Evolutionary conservation across 345 rosid genomes (phyloP).

Genomic region (Corchorus capsularis): DNA sequence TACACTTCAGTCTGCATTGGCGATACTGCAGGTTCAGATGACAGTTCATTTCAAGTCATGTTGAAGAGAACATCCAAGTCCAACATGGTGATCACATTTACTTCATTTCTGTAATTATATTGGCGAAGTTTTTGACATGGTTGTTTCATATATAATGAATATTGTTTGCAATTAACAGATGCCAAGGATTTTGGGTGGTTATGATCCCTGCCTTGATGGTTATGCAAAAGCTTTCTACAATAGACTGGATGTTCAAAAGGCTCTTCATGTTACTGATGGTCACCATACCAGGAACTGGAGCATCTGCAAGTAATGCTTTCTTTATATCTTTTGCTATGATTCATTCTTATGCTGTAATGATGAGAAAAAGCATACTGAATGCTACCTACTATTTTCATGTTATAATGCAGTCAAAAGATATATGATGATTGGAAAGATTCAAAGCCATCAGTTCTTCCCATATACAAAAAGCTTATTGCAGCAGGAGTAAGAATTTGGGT

Average conservation of each 20-base stretch:
- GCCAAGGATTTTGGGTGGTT: conserved; percentile 82
- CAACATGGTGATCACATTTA: conserved; percentile 44
- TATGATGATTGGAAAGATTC: conserved; percentile 57
- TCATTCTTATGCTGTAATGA: neutral
- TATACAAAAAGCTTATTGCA: conserved; percentile 74
- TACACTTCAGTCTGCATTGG: conserved; percentile 66
- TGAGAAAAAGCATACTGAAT: conserved; percentile 11
- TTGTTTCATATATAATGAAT: neutral
- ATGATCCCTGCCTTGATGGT: conserved; percentile 80
- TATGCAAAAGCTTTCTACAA: conserved; percentile 75
- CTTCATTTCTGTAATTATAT: neutral
- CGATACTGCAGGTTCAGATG: conserved; percentile 37
- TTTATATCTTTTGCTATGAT: neutral
- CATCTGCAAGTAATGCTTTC: conserved; percentile 78
- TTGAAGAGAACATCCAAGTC: conserved; percentile 44
- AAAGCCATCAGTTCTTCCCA: conserved; percentile 70
- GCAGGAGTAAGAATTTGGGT: conserved; percentile 86
- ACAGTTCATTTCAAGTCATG: conserved; percentile 34
- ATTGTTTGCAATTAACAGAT: conserved; percentile 32
- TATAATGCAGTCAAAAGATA: conserved; percentile 47
- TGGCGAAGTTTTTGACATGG: neutral
- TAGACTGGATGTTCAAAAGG: conserved; percentile 76
- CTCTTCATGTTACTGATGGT: conserved; percentile 83
- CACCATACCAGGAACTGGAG: conserved; percentile 66
- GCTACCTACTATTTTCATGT: neutral